Percentiles rank a stretch among this genome's conserved stretches.
Evolutionary conservation across 768 basidiomycete species (phyloP).

Genomic region (Kwoniella mangroviensis): DNA sequence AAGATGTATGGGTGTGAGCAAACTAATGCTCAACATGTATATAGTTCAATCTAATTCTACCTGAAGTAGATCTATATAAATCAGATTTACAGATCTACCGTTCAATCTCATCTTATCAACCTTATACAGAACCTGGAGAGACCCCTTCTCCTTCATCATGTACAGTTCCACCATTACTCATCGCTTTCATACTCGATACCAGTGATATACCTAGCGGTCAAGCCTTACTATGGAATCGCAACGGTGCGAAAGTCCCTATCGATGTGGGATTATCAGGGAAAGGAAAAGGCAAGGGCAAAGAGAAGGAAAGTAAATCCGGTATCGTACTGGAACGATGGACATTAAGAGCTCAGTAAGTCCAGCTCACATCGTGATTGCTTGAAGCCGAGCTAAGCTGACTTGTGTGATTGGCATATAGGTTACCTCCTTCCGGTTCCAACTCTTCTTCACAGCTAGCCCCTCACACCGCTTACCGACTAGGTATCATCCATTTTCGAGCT

Average conservation of each 20-base stretch:
- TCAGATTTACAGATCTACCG: slow-evolving; percentile 49
- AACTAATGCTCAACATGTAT: no score
- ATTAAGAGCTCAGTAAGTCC: slow-evolving; percentile 41
- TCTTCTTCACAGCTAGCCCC: slow-evolving; percentile 39
- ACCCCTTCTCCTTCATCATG: slow-evolving; percentile 18
- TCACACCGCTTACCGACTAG: slow-evolving; percentile 51
- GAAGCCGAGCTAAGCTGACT: background rate
- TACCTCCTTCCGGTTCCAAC: slow-evolving; percentile 12
- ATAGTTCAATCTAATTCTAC: slow-evolving; percentile 53
- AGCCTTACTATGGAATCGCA: slow-evolving; percentile 48
- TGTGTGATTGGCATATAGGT: background rate
- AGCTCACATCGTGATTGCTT: no score
- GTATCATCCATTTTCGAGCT: slow-evolving; percentile 53
- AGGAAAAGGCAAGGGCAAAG: slow-evolving; percentile 34
- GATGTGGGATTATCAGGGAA: slow-evolving; percentile 24
- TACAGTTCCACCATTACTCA: slow-evolving; percentile 49
- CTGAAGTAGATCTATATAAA: slow-evolving; percentile 51
- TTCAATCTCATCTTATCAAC: slow-evolving; percentile 39
- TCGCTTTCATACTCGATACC: slow-evolving; percentile 56
- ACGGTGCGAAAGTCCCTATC: slow-evolving; percentile 30
- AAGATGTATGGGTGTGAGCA: background rate
- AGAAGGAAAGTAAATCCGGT: slow-evolving; percentile 40
- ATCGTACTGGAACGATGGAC: slow-evolving; percentile 56
- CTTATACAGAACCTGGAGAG: slow-evolving; percentile 18
- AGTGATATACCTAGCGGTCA: slow-evolving; percentile 48